Evolutionary conservation across 2,329 filamentous ascomycete species (phyloP).

Genomic region (Colletotrichum gigasporum): DNA sequence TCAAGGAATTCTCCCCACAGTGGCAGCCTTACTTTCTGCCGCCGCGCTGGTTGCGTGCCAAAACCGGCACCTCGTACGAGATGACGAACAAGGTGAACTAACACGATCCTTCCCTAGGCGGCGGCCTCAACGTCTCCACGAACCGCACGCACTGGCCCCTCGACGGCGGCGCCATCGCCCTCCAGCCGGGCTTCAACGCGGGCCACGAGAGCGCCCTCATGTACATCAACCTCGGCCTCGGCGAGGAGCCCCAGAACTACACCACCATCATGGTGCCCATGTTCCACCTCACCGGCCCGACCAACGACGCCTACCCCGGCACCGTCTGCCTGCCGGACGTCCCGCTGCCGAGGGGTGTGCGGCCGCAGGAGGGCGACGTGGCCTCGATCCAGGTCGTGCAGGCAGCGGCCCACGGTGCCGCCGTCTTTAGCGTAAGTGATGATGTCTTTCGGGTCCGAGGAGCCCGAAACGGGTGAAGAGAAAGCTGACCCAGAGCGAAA

Average conservation of each 20-base stretch:
- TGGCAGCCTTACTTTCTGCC: no score
- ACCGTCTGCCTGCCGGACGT: slow-evolving; percentile 78
- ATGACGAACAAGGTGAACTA: neutral
- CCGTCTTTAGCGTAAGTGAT: slow-evolving; percentile 69
- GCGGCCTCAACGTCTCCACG: slow-evolving; percentile 70
- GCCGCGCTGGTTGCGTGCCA: no score
- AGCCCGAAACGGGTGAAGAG: no score
- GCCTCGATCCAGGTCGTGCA: slow-evolving; percentile 79
- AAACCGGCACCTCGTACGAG: neutral
- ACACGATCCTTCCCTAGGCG: slow-evolving; percentile 56
- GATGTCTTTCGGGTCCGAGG: no score
- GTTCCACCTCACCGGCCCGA: slow-evolving; percentile 72
- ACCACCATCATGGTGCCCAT: slow-evolving; percentile 71
- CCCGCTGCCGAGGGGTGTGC: slow-evolving; percentile 69
- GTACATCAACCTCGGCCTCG: slow-evolving; percentile 78
- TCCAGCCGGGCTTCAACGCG: slow-evolving; percentile 79
- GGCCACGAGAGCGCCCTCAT: slow-evolving; percentile 73
- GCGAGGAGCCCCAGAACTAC: slow-evolving; percentile 71
- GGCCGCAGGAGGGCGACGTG: slow-evolving; percentile 70
- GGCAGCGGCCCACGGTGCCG: slow-evolving; percentile 72
- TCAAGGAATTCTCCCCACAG: neutral
- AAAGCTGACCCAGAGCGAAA: neutral
- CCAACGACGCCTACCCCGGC: slow-evolving; percentile 70
- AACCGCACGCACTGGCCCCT: slow-evolving; percentile 79
- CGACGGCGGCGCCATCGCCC: slow-evolving; percentile 69